These are phyloP conservation scores for Heimioporus sp. DNA, from an alignment of 768 basidiomycete genomes.

Conservation along the genomic window DNA sequence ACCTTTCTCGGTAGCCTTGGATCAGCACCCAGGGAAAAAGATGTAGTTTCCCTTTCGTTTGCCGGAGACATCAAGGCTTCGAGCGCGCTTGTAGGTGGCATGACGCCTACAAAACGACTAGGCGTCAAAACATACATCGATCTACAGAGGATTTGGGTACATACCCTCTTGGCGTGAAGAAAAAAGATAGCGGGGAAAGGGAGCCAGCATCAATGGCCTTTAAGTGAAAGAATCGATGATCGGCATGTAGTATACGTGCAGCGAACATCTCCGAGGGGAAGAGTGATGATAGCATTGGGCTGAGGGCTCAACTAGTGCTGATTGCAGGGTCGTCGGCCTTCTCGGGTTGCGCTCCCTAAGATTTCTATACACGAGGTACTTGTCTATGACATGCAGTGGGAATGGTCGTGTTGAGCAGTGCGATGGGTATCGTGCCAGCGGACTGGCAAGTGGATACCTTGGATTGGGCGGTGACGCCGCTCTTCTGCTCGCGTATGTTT, in stretches of 20 bases:
- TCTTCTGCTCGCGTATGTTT: slow-evolving; percentile 63
- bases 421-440: slow-evolving; percentile 45
- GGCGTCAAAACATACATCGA: neutral
- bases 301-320: neutral
- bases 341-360: neutral
- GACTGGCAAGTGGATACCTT: slow-evolving; percentile 63
- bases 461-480: slow-evolving; percentile 70
- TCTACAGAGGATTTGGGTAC: neutral
- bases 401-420: slow-evolving; percentile 56
- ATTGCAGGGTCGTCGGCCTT: neutral
- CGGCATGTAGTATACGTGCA: neutral
- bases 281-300: neutral
- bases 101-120: neutral
- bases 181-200: neutral
- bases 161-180: neutral
- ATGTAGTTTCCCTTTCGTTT: neutral
- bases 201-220: neutral
- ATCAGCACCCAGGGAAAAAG: neutral
- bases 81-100: neutral
- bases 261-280: neutral
- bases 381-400: slow-evolving; percentile 36
- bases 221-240: neutral
- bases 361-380: neutral
- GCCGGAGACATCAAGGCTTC: neutral
- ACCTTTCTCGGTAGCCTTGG: neutral